Percentiles rank a stretch among this genome's conserved stretches.
Evolutionary conservation across 2,329 filamentous ascomycete species (phyloP).

Genomic region (Conoideocrella luteorostrata): DNA sequence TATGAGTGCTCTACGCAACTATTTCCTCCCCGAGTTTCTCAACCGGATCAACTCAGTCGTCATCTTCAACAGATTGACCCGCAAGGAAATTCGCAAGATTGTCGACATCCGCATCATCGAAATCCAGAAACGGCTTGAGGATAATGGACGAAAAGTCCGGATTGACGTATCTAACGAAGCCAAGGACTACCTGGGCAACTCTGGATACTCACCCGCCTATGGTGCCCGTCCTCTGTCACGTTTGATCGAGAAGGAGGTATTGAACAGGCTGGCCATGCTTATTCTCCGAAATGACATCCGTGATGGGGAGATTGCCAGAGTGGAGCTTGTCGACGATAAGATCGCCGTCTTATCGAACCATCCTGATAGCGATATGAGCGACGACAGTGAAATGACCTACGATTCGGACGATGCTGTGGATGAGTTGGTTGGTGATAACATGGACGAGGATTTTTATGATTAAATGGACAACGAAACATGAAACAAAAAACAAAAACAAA

Average conservation of each 20-base stretch:
- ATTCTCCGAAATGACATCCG: slow-evolving; percentile 79
- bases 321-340: slow-evolving; percentile 73
- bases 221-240: slow-evolving; percentile 83
- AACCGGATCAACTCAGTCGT: slow-evolving; percentile 95
- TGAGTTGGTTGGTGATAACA: slow-evolving; percentile 55
- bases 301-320: slow-evolving; percentile 77
- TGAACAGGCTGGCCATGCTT: slow-evolving; percentile 87
- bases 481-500: neutral
- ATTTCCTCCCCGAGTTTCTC: slow-evolving; percentile 97
- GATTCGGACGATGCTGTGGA: slow-evolving; percentile 66
- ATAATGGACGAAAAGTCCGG: slow-evolving; percentile 78
- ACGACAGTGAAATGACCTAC: slow-evolving; percentile 68
- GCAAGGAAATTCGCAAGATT: slow-evolving; percentile 85
- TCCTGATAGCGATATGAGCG: slow-evolving; percentile 49
- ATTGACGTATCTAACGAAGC: slow-evolving; percentile 80
- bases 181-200: slow-evolving; percentile 85
- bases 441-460: slow-evolving; percentile 52
- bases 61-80: slow-evolving; percentile 96
- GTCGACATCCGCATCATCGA: slow-evolving; percentile 84
- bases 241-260: slow-evolving; percentile 93
- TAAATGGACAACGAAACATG: slow-evolving; percentile 16
- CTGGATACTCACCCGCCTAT: slow-evolving; percentile 92
- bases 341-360: slow-evolving; percentile 83
- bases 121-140: slow-evolving; percentile 82
- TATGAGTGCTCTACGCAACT: slow-evolving; percentile 84